phyloP scores from a whole-genome alignment of 768 basidiomycete genomes.

The Pholiota conissans region DNA sequence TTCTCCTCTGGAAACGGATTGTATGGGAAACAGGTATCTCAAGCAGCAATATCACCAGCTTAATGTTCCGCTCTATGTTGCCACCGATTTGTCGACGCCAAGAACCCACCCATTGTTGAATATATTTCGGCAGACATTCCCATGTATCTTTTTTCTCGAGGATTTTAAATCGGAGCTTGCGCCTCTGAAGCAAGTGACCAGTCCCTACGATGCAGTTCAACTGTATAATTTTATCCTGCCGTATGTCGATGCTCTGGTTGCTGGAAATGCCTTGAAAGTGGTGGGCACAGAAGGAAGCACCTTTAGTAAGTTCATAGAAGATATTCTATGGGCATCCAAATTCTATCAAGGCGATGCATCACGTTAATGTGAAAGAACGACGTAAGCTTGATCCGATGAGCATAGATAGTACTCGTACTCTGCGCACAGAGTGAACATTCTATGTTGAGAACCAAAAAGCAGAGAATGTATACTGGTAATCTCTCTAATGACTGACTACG shows the following conservation, averaged over 20 bases:
- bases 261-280: conserved; percentile 53
- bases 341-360: conserved; percentile 43
- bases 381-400: neutral
- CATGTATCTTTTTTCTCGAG: conserved; percentile 25
- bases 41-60: conserved; percentile 8
- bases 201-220: conserved; percentile 24
- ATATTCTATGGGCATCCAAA: conserved; percentile 60
- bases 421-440: no score
- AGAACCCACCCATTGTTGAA: conserved; percentile 21
- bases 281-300: conserved; percentile 77
- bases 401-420: no score
- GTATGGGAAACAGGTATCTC: conserved; percentile 17
- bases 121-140: conserved; percentile 25
- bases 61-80: conserved; percentile 23
- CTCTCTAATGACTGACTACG: no score
- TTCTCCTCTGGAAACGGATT: conserved; percentile 11
- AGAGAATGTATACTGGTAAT: no score
- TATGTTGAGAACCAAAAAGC: no score
- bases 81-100: conserved; percentile 25
- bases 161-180: conserved; percentile 21
- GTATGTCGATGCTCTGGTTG: conserved; percentile 72
- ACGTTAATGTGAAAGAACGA: neutral
- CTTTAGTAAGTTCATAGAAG: conserved; percentile 67
- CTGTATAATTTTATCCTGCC: conserved; percentile 42
- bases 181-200: conserved; percentile 17